Evolutionary conservation across 768 basidiomycete species (phyloP), one percentile per base, ranked within the genome.

Genomic region (Leccinum incarnatum): DNA sequence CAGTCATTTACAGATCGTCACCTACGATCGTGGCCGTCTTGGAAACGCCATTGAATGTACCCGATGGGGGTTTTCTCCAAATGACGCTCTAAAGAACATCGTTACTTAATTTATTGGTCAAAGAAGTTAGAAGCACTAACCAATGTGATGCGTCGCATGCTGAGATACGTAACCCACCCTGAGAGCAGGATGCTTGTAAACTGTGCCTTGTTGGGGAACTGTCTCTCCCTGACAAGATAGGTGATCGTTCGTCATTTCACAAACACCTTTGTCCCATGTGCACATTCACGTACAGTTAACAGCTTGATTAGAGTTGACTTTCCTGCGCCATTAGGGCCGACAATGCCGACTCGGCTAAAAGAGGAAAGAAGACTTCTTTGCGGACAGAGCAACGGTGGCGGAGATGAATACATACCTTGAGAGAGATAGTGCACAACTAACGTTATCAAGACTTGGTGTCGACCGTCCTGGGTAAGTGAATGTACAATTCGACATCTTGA

Each of bases 21-120:
- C 86, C 64, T 72, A 91, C 94, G 90, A 81, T 98, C 95, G 75
- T 96, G 91, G 51, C 95, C 96, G 74, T 97, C 95, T 72, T 98
- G 95, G 85, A 95, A 98, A 66, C 95, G 90, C 95, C 95, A 98
- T 77, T 97, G 94, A 67, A 98, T 97, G 70, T 98, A 98, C 55
- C 88, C 89, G 60, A 95, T 91, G 25, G 96, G 93, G 5, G 95
- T 96, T 78, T 98, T 97, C 76, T 96, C 94, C 47, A 98, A 74
- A 77, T 98, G 95, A 66, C 85, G 88, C 72, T 96, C 93, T 90
- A 71, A 60, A 23, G 36, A 56, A 58, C 51, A 19, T 50, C 52
- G 57, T 75, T 51, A 71, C 19, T 57, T 53, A 57, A 66, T 71
- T 63, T 55, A 65, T 47, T 25, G 23, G 6, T 40, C 12, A 58